Evolutionary conservation across 2,329 filamentous ascomycete species (phyloP).

Genomic region (Cladosporium colombiae): DNA sequence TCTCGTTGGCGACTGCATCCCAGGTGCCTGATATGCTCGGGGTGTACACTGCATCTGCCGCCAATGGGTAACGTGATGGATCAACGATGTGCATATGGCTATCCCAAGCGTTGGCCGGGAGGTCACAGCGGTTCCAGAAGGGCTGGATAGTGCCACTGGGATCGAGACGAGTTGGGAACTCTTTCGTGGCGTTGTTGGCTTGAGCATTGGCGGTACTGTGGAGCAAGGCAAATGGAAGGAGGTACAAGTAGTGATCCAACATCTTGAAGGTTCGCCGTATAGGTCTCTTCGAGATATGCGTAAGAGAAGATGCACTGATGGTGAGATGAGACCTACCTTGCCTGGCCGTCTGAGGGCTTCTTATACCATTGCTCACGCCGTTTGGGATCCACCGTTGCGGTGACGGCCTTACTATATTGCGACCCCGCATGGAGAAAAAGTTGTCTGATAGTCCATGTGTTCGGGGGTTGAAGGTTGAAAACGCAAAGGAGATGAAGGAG

Average conservation of each 20-base stretch:
- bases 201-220: constrained; percentile 2
- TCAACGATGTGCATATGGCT: constrained; percentile 64
- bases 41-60: constrained; percentile 23
- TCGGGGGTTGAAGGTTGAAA: neutral
- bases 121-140: constrained; percentile 12
- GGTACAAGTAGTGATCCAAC: neutral
- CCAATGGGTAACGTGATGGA: constrained; percentile 52
- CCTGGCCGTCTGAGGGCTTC: neutral
- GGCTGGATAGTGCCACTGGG: neutral
- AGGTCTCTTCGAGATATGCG: neutral
- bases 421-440: constrained; percentile 6
- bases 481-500: neutral
- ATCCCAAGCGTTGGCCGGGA: constrained; percentile 11
- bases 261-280: neutral
- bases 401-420: neutral
- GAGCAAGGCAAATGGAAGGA: neutral
- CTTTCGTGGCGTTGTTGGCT: constrained; percentile 15
- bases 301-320: neutral
- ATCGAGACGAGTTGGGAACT: constrained; percentile 7
- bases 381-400: neutral
- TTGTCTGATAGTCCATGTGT: neutral
- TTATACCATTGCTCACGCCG: neutral
- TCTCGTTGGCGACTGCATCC: constrained; percentile 25
- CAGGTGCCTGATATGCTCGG: constrained; percentile 12
- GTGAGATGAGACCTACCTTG: neutral